Conservation (phyloP, 192 early-diverging fungal genomes). For the Chytriomyces sp. region DNA sequence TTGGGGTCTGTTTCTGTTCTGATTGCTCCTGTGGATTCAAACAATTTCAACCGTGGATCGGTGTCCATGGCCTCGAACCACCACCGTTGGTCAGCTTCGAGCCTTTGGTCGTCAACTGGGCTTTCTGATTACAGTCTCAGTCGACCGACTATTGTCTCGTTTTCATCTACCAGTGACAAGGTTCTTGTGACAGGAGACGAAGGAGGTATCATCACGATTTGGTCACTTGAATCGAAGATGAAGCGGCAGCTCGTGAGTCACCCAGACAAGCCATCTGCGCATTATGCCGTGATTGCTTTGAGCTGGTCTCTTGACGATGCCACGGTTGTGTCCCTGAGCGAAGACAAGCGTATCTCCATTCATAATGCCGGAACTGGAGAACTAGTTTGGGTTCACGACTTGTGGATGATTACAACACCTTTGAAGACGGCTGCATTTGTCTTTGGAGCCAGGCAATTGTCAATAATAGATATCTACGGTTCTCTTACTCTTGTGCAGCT, state of each 20-base stretch:
- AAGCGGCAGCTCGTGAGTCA: conserved; percentile 19
- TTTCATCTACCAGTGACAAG: conserved; percentile 21
- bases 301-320: conserved; percentile 30
- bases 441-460: conserved; percentile 27
- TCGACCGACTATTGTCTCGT: conserved; percentile 23
- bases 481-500: conserved; percentile 24
- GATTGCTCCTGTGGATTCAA: conserved; percentile 6
- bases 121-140: conserved; percentile 6
- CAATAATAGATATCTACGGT: conserved; percentile 26
- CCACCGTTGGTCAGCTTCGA: conserved; percentile 9
- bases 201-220: conserved; percentile 16
- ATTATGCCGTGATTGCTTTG: conserved; percentile 5
- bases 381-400: conserved; percentile 33
- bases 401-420: conserved; percentile 33
- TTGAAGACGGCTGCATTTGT: conserved; percentile 30
- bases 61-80: neutral
- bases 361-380: conserved; percentile 28
- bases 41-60: neutral
- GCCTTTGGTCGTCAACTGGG: conserved; percentile 15
- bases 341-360: conserved; percentile 30
- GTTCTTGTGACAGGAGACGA: conserved; percentile 26
- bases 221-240: conserved; percentile 20
- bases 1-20: conserved; percentile 15
- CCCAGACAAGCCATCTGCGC: neutral
- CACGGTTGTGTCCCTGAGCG: conserved; percentile 19